A percentile compares a stretch with the other conserved stretches of the same genome.
Conservation (phyloP, 768 basidiomycete genomes). For the Leccinum barrowsii region DNA sequence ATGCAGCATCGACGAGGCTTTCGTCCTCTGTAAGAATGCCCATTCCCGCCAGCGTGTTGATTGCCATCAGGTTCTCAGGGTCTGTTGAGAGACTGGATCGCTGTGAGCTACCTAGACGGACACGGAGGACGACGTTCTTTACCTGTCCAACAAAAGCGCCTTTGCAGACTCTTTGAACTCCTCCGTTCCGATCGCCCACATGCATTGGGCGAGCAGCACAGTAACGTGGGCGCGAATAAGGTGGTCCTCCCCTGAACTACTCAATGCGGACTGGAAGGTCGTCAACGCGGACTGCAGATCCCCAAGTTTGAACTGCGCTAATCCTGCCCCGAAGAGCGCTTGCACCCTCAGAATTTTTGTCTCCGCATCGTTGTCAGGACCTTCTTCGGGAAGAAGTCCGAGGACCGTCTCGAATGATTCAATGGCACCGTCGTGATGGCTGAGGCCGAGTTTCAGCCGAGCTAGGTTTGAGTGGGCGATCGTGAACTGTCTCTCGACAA, state of each 20-base stretch:
- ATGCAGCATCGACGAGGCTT: constrained; percentile 77
- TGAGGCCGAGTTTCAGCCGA: constrained; percentile 61
- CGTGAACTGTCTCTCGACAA: constrained; percentile 73
- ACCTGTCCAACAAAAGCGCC: constrained; percentile 80
- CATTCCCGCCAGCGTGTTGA: constrained; percentile 86
- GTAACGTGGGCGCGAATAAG: constrained; percentile 62
- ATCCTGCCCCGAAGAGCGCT: constrained; percentile 64
- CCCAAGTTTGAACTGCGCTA: constrained; percentile 65
- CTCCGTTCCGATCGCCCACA: constrained; percentile 79
- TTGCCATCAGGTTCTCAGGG: constrained; percentile 74
- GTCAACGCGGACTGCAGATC: constrained; percentile 61
- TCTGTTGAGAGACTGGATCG: constrained; percentile 66
- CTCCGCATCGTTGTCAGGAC: constrained; percentile 30
- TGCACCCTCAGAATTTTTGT: constrained; percentile 52
- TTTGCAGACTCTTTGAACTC: constrained; percentile 79
- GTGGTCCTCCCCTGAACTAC: constrained; percentile 46
- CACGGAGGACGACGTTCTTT: constrained; percentile 19
- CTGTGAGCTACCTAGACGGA: constrained; percentile 14
- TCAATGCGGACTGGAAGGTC: constrained; percentile 65
- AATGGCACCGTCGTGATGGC: constrained; percentile 56
- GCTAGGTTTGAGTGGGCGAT: constrained; percentile 82
- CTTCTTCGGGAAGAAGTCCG: constrained; percentile 60
- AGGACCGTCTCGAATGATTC: constrained; percentile 71
- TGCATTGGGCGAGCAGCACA: constrained; percentile 76
- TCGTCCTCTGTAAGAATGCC: constrained; percentile 79